Evolutionary conservation across 805 yeast species (phyloP).

Genomic region (Torulaspora gathmanii): DNA sequence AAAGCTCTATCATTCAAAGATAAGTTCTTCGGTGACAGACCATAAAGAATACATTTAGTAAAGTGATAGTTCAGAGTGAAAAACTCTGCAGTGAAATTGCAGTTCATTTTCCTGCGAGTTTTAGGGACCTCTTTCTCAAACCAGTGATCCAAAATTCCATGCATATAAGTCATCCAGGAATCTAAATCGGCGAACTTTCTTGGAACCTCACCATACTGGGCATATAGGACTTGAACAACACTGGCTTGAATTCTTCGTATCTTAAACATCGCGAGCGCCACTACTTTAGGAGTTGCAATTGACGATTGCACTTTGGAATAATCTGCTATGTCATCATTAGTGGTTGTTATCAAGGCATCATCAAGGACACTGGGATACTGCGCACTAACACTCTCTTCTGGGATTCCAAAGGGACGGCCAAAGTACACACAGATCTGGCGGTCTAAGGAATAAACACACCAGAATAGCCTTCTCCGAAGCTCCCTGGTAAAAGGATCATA

Average conservation of each 20-base stretch:
- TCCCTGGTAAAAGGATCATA: constrained; percentile 58
- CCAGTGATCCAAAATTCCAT: constrained; percentile 59
- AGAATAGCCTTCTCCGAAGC: constrained; percentile 68
- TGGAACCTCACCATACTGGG: constrained; percentile 62
- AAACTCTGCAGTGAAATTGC: constrained; percentile 66
- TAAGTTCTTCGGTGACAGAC: constrained; percentile 68
- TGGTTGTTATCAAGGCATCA: constrained; percentile 53
- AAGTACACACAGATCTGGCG: constrained; percentile 80
- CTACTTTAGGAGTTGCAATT: constrained; percentile 59
- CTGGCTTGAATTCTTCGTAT: constrained; percentile 74
- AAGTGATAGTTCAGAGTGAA: constrained; percentile 75
- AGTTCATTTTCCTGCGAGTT: constrained; percentile 56
- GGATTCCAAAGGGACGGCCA: constrained; percentile 85
- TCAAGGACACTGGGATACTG: constrained; percentile 70
- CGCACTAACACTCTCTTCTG: constrained; percentile 71
- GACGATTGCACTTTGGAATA: constrained; percentile 38
- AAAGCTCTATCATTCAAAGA: constrained; percentile 51
- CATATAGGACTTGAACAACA: constrained; percentile 67
- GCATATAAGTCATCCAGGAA: constrained; percentile 60
- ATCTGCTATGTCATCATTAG: constrained; percentile 38
- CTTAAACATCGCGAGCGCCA: constrained; percentile 62
- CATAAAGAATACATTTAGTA: constrained; percentile 65
- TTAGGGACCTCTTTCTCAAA: constrained; percentile 48
- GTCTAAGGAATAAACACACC: constrained; percentile 87
- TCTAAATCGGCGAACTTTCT: constrained; percentile 48